Evolutionary conservation across 2,329 filamentous ascomycete genomes (phyloP).

Genomic region (Trichoderma semiorbis): DNA sequence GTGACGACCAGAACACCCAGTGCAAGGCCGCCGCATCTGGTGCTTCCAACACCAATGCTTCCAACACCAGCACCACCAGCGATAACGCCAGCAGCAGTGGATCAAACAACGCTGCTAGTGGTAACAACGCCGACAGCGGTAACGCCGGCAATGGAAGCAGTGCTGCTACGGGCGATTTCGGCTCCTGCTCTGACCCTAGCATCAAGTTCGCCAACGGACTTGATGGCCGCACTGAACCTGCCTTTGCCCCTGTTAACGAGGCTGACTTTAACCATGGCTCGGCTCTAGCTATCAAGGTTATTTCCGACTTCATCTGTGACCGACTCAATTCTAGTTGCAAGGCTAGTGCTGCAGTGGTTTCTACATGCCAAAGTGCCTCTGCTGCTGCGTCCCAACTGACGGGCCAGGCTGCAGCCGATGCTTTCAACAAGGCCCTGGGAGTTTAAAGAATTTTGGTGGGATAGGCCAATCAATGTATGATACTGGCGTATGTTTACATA

Average conservation of each 20-base stretch:
- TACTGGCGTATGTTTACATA: not conserved
- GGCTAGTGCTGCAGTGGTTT: not conserved
- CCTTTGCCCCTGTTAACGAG: not conserved
- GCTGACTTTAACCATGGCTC: not conserved
- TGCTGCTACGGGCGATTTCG: not conserved
- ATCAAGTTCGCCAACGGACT: conserved; percentile 3
- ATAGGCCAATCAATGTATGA: not conserved
- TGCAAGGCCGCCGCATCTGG: not conserved
- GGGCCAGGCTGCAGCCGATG: conserved; percentile 1
- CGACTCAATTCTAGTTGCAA: not conserved
- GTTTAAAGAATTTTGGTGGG: not conserved
- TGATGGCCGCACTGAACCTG: not conserved
- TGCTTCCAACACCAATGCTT: not conserved
- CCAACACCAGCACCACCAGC: not conserved
- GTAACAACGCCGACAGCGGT: not conserved
- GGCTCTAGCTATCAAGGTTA: not conserved
- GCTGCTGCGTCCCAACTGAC: not conserved
- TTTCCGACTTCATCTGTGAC: not conserved
- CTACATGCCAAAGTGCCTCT: not conserved
- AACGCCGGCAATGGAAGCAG: not conserved
- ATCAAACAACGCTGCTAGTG: not conserved
- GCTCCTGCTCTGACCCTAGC: not conserved
- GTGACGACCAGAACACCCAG: not conserved
- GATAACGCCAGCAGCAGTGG: not conserved
- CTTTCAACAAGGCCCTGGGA: not conserved